phyloP scores from a whole-genome alignment of 306 rosid genomes.

The Rosa rugosa region DNA sequence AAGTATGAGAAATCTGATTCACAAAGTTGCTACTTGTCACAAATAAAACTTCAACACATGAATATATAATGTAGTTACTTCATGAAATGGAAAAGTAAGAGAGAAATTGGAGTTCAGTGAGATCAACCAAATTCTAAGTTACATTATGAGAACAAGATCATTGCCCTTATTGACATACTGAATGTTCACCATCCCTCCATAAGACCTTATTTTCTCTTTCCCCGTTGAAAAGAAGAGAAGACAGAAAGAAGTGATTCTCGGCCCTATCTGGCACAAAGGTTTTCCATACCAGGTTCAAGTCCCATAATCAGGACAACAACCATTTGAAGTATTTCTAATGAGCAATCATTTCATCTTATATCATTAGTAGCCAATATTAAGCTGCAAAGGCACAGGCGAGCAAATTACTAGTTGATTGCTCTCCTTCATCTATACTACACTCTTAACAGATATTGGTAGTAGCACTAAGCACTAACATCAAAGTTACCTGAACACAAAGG shows the following conservation, averaged over 20 bases:
- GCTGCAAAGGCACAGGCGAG: background rate
- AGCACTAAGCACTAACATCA: constrained; percentile 3
- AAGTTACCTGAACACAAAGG: constrained; percentile 88
- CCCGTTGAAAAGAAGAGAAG: background rate
- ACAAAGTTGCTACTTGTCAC: background rate
- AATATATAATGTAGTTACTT: background rate
- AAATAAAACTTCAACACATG: background rate
- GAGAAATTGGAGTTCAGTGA: background rate
- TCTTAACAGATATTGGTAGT: background rate
- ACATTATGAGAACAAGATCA: background rate
- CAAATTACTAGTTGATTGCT: background rate
- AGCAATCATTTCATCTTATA: background rate
- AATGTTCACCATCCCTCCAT: background rate
- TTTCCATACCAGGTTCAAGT: background rate
- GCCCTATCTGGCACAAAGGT: background rate
- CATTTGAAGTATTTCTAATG: background rate
- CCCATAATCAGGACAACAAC: background rate
- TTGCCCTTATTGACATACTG: background rate
- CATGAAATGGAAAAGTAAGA: background rate
- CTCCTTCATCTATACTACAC: background rate
- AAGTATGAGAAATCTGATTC: constrained; percentile 4
- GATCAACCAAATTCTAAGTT: background rate
- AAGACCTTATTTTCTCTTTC: background rate
- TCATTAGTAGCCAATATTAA: background rate
- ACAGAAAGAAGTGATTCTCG: background rate